A percentile compares a stretch with the other conserved stretches of the same genome.
Evolutionary conservation across 352 stramenopile genomes (phyloP).

Genomic region (Phytophthora cryptogea): DNA sequence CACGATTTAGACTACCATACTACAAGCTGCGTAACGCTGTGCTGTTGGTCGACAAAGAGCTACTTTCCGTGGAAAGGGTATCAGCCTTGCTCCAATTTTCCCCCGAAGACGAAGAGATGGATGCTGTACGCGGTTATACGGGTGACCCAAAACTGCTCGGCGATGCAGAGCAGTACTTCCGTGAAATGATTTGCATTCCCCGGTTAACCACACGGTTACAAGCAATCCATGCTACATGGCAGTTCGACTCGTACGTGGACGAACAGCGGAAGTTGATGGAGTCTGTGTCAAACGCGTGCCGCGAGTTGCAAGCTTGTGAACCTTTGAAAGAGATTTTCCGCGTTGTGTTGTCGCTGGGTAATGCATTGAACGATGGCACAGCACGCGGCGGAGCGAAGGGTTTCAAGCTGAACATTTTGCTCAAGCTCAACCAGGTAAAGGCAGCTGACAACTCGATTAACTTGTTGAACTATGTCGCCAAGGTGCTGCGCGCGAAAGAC

Average conservation of each 20-base stretch:
- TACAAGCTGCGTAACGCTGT: constrained; percentile 77
- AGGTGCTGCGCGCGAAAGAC: constrained; percentile 71
- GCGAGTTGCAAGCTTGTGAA: constrained; percentile 86
- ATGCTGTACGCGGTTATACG: constrained; percentile 62
- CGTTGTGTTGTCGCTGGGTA: constrained; percentile 86
- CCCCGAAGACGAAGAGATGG: constrained; percentile 71
- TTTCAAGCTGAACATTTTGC: constrained; percentile 87
- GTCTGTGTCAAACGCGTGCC: constrained; percentile 88
- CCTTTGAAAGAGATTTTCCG: constrained; percentile 89
- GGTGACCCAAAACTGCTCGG: constrained; percentile 77
- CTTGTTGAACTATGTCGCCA: constrained; percentile 80
- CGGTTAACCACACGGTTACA: constrained; percentile 70
- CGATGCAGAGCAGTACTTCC: constrained; percentile 84
- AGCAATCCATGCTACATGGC: constrained; percentile 82
- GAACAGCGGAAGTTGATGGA: constrained; percentile 79
- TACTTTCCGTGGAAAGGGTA: constrained; percentile 73
- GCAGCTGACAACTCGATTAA: constrained; percentile 84
- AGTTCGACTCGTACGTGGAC: constrained; percentile 84
- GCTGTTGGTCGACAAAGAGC: constrained; percentile 78
- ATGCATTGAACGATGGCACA: constrained; percentile 91
- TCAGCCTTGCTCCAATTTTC: constrained; percentile 81
- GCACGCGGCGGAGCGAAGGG: constrained; percentile 84
- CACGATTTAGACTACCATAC: constrained; percentile 83
- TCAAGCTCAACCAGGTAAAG: constrained; percentile 90
- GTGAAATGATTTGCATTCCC: constrained; percentile 66